These are phyloP conservation scores for Pythium biforme DNA, from an alignment of 352 stramenopile species.

Conservation along the genomic window DNA sequence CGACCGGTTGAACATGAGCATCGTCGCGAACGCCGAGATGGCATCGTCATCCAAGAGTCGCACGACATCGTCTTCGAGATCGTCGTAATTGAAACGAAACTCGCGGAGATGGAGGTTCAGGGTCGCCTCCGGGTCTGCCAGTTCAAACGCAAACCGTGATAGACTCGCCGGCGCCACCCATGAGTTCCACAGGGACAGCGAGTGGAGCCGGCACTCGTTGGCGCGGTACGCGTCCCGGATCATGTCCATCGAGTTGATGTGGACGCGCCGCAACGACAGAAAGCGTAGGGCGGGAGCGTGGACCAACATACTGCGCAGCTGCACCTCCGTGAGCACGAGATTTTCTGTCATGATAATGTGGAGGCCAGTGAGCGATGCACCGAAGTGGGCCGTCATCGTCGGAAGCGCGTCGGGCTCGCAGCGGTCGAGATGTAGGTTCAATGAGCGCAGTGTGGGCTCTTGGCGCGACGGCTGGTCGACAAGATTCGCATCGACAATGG, in stretches of 20 bases:
- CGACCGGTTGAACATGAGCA: not conserved
- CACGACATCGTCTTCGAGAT: not conserved
- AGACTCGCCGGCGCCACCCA: conserved; percentile 5
- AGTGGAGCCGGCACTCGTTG: not conserved
- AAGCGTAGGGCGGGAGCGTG: conserved; percentile 4
- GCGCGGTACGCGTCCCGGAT: conserved; percentile 6
- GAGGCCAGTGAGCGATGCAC: not conserved
- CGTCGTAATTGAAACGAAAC: conserved; percentile 13
- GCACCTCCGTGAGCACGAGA: not conserved
- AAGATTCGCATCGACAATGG: not conserved
- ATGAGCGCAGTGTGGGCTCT: not conserved
- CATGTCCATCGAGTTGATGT: conserved; percentile 4
- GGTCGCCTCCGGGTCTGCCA: not conserved
- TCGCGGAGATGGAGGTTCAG: conserved; percentile 3
- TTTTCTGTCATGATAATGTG: not conserved
- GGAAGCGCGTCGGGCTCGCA: not conserved
- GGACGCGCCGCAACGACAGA: conserved; percentile 1
- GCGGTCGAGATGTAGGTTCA: conserved; percentile 5
- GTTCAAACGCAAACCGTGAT: not conserved
- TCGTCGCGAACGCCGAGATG: not conserved
- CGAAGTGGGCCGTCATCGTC: not conserved
- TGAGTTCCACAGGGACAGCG: conserved; percentile 11
- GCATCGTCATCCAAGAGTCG: not conserved
- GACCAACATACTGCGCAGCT: not conserved
- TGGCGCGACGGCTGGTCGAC: not conserved